Evolutionary conservation across 768 basidiomycete genomes (phyloP).

Genomic region (Coprinellus aureogranulatus): DNA sequence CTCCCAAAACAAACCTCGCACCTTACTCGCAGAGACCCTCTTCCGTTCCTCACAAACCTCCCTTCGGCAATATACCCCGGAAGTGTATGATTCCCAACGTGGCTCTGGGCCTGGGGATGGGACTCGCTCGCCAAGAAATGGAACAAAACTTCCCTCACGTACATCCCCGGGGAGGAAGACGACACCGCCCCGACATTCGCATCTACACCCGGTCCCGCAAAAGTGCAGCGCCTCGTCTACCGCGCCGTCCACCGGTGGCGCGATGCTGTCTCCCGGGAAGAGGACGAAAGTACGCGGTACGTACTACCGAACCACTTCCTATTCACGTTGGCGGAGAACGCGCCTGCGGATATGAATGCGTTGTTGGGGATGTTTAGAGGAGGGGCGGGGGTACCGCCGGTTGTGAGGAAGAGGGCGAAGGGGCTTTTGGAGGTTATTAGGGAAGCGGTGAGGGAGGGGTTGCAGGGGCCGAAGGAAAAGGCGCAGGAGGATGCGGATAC

Average conservation of each 20-base stretch:
- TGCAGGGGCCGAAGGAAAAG: conserved; percentile 9
- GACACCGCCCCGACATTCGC: conserved; percentile 24
- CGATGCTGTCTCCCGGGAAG: conserved; percentile 70
- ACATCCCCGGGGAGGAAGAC: conserved; percentile 14
- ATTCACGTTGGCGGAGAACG: conserved; percentile 69
- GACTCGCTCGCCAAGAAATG: conserved; percentile 75
- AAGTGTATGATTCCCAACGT: conserved; percentile 62
- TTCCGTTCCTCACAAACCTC: conserved; percentile 74
- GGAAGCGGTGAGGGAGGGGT: conserved; percentile 39
- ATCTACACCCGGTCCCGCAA: conserved; percentile 5
- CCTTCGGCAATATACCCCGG: conserved; percentile 65
- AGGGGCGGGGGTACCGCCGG: conserved; percentile 51
- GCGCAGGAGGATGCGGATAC: neutral
- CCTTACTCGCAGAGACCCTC: conserved; percentile 63
- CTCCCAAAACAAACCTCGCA: conserved; percentile 31
- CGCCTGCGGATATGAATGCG: conserved; percentile 63
- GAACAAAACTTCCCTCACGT: conserved; percentile 59
- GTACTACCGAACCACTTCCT: conserved; percentile 74
- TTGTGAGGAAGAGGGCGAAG: conserved; percentile 58
- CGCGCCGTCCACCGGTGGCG: conserved; percentile 79
- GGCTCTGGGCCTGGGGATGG: conserved; percentile 77
- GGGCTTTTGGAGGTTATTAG: conserved; percentile 67
- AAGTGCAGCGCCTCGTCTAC: conserved; percentile 62
- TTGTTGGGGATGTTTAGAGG: conserved; percentile 53
- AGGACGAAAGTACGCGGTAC: conserved; percentile 83